Evolutionary conservation across 169 alveolate species (phyloP).

Genomic region (Babesia ovata): DNA sequence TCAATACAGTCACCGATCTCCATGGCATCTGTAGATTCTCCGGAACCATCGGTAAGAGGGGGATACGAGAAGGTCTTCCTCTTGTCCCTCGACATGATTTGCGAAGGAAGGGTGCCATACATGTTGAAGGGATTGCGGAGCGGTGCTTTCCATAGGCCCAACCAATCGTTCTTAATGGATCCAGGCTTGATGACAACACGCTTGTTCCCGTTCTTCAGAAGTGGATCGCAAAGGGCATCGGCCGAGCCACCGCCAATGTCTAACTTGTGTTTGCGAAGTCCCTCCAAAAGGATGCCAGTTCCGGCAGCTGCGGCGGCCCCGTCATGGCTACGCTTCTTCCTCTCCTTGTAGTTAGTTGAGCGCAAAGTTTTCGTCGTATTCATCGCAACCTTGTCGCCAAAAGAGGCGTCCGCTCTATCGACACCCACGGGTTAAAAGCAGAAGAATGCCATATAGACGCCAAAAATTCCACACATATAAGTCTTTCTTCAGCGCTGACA

Average conservation of each 20-base stretch:
- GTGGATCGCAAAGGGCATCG: conserved; percentile 1
- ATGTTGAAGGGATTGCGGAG: conserved; percentile 55
- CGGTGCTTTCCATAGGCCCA: conserved; percentile 38
- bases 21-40: background rate
- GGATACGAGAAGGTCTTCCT: conserved; percentile 62
- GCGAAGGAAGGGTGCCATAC: conserved; percentile 58
- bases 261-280: conserved; percentile 16
- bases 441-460: too few relatives aligned
- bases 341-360: conserved; percentile 3
- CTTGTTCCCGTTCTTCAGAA: conserved; percentile 10
- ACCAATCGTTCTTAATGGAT: conserved; percentile 15
- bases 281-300: background rate
- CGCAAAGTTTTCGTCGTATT: conserved; percentile 8
- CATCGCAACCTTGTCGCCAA: conserved; percentile 7
- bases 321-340: background rate
- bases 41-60: conserved; percentile 15
- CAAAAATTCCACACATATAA: too few relatives aligned
- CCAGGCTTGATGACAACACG: conserved; percentile 14
- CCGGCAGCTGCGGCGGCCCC: background rate
- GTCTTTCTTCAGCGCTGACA: too few relatives aligned
- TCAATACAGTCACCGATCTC: background rate
- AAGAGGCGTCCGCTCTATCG: background rate
- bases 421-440: too few relatives aligned
- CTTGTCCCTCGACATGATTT: conserved; percentile 21
- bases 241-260: conserved; percentile 5